Evolutionary conservation across 1,284 basidiomycete species (phyloP), one percentile per base, ranked within the genome.

Genomic region (Puccinia horiana): DNA sequence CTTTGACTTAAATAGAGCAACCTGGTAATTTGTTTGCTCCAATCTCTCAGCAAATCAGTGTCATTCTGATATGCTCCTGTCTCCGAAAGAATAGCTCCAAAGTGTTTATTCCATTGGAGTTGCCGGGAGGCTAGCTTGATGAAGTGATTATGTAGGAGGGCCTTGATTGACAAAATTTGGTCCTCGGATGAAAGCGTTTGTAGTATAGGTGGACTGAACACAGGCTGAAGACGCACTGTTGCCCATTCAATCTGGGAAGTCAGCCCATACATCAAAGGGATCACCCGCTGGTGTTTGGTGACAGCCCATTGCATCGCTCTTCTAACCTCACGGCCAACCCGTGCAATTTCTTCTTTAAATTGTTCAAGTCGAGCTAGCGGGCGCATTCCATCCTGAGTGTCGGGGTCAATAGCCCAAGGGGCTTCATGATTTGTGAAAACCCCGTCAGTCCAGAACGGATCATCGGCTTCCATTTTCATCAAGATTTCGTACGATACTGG

Each of bases 321-420:
- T 12, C 74, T 32, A 5, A 76, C n/a, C 37, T 76, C 74, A 14
- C 35, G 44, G 5, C 74, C 23, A 23, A 76, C 47, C 11, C 74
- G 29, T 20, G 18, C 35, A 14, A 61, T n/a, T 35, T 76, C 74
- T 26, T 76, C 74, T 16, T 47, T 6, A 42, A 32, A 8, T 44
- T 40, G 29, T 32, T 16, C 42, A 8, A 63, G 61, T 29, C 75
- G 37, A 44, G 54, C 75, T 42, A 61, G 52, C 1, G 49, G 42
- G 18, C 56, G 40, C 75, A 76, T 76, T 1, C 75, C 75, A 29
- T 61, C 61, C 40, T 76, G 75, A 47, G 75, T 76, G n/a, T 44
- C 56, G 32, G 56, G 20, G 23, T 76, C 75, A 5, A 63, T 12
- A 11, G 75, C 75, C 75, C 75, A 76, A 2, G 75, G 75, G 29